These are phyloP conservation scores for Phlyctochytrium arcticum DNA, from an alignment of 192 early-diverging fungal genomes.

Conservation along the genomic window DNA sequence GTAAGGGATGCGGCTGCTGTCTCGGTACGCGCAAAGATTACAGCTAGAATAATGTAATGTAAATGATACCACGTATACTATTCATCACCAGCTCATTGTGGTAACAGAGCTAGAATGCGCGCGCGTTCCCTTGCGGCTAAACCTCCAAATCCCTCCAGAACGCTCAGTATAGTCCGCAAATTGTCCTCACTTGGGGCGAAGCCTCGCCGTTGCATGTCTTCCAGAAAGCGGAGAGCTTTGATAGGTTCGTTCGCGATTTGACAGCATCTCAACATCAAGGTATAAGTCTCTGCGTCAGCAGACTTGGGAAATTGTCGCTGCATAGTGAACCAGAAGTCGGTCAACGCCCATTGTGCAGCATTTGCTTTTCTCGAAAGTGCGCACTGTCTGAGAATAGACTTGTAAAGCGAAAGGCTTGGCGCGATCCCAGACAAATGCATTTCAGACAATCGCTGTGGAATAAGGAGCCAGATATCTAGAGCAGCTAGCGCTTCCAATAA, in stretches of 20 bases:
- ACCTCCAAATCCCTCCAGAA: not conserved
- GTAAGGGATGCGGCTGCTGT: too few species aligned
- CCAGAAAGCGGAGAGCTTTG: not conserved
- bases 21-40: too few species aligned
- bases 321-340: conserved; percentile 15
- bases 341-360: conserved; percentile 1
- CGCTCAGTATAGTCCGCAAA: not conserved
- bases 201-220: not conserved
- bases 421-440: conserved; percentile 19
- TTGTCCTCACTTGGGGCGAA: not conserved
- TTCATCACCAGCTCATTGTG: too few species aligned
- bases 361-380: not conserved
- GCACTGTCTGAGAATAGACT: not conserved
- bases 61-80: too few species aligned
- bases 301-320: not conserved
- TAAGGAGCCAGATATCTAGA: not conserved
- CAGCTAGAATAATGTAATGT: too few species aligned
- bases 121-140: not conserved
- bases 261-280: conserved; percentile 2
- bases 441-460: conserved; percentile 10
- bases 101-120: too few species aligned
- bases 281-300: conserved; percentile 1
- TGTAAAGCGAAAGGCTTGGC: not conserved
- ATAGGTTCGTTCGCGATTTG: not conserved
- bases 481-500: conserved; percentile 2